A percentile compares a stretch with the other conserved stretches of the same genome.
These are phyloP conservation scores for Asterophora lycoperdoides DNA, from an alignment of 768 basidiomycete species.

Conservation along the genomic window DNA sequence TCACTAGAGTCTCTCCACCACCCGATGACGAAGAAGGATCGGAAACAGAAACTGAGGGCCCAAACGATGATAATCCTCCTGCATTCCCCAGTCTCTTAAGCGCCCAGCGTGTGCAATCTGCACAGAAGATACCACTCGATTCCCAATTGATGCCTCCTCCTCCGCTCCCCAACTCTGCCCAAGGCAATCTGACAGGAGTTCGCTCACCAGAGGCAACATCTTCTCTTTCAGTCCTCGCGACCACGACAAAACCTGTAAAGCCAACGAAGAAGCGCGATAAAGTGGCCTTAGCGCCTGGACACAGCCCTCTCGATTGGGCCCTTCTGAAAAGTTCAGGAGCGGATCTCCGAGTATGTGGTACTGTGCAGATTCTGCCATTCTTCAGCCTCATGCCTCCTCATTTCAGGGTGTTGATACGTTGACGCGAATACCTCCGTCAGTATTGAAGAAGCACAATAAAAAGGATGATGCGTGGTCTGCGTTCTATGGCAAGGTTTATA, in stretches of 20 bases:
- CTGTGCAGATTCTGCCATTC: neutral
- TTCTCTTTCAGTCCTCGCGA: conserved; percentile 56
- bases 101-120: conserved; percentile 54
- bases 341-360: conserved; percentile 62
- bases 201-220: conserved; percentile 25
- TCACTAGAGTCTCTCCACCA: conserved; percentile 37
- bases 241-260: conserved; percentile 54
- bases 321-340: conserved; percentile 74
- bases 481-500: conserved; percentile 93
- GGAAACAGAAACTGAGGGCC: conserved; percentile 25
- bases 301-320: conserved; percentile 93
- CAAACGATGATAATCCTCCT: conserved; percentile 57
- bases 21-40: conserved; percentile 39
- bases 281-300: conserved; percentile 88
- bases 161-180: conserved; percentile 37
- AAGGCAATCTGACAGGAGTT: conserved; percentile 28
- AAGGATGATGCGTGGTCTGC: conserved; percentile 90
- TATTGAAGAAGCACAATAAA: conserved; percentile 77
- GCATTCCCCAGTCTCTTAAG: conserved; percentile 71
- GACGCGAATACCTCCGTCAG: conserved; percentile 68
- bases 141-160: conserved; percentile 54
- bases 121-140: conserved; percentile 39
- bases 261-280: conserved; percentile 62
- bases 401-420: conserved; percentile 65
- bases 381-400: conserved; percentile 5